These are phyloP conservation scores for Daedaleopsis sinensis DNA, from an alignment of 768 basidiomycete genomes.

Conservation along the genomic window DNA sequence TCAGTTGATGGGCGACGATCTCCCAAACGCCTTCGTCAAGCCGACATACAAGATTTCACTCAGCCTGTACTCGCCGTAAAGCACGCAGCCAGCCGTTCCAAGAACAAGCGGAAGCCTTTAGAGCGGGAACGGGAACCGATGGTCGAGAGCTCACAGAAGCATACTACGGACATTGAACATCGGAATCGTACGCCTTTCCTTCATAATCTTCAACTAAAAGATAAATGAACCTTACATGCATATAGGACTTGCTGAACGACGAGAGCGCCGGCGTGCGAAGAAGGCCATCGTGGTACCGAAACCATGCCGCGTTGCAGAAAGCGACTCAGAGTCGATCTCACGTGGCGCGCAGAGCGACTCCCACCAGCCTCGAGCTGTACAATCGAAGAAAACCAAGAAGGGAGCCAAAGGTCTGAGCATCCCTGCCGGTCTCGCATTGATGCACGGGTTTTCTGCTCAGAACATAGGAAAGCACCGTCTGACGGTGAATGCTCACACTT, in stretches of 20 bases:
- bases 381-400: conserved; percentile 22
- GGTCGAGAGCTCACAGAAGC: neutral
- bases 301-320: conserved; percentile 1
- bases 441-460: conserved; percentile 67
- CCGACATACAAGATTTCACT: neutral
- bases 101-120: neutral
- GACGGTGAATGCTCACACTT: conserved; percentile 46
- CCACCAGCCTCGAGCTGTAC: conserved; percentile 10
- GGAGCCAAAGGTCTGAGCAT: conserved; percentile 35
- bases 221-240: neutral
- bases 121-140: no score
- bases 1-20: neutral
- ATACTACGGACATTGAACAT: neutral
- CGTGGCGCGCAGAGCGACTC: no score
- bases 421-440: conserved; percentile 58
- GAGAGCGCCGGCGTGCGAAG: conserved; percentile 63
- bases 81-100: neutral
- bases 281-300: conserved; percentile 51
- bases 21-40: neutral
- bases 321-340: neutral
- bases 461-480: conserved; percentile 65
- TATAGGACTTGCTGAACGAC: conserved; percentile 65
- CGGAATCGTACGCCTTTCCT: neutral
- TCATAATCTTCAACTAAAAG: no score
- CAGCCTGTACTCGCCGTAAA: neutral